These are phyloP conservation scores for Paraconiothyrium sp. DNA, from an alignment of 2,329 filamentous ascomycete genomes.

Conservation along the genomic window DNA sequence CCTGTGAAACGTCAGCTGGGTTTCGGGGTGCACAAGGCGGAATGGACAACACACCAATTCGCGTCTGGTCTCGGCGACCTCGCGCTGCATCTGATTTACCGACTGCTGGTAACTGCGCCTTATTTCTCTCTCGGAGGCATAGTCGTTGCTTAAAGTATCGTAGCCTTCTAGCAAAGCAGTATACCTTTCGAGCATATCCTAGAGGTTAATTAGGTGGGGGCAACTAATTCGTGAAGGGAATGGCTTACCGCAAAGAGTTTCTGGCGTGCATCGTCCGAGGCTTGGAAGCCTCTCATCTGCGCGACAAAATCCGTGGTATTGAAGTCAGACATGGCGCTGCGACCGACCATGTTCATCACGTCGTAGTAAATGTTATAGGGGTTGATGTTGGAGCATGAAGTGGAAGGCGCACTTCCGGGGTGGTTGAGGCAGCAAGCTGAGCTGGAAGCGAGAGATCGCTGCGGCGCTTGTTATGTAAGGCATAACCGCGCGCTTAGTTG, in stretches of 20 bases:
- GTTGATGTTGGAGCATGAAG: neutral
- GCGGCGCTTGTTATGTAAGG: conserved; percentile 1
- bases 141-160: conserved; percentile 41
- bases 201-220: conserved; percentile 22
- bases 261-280: conserved; percentile 49
- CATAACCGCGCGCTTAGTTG: neutral
- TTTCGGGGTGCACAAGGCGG: conserved; percentile 14
- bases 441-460: conserved; percentile 11
- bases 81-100: conserved; percentile 30
- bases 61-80: conserved; percentile 33
- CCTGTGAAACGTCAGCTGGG: conserved; percentile 27
- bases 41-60: conserved; percentile 34
- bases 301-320: conserved; percentile 31
- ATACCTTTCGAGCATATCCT: conserved; percentile 45
- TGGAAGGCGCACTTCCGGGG: neutral
- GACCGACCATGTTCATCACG: conserved; percentile 24
- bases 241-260: conserved; percentile 42
- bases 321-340: conserved; percentile 31
- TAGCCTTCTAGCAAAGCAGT: conserved; percentile 35
- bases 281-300: conserved; percentile 45
- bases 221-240: conserved; percentile 13
- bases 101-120: conserved; percentile 43
- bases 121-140: conserved; percentile 41
- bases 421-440: conserved; percentile 16
- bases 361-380: neutral